These are phyloP conservation scores for Lentinula boryana DNA, from an alignment of 768 basidiomycete species.

Conservation along the genomic window DNA sequence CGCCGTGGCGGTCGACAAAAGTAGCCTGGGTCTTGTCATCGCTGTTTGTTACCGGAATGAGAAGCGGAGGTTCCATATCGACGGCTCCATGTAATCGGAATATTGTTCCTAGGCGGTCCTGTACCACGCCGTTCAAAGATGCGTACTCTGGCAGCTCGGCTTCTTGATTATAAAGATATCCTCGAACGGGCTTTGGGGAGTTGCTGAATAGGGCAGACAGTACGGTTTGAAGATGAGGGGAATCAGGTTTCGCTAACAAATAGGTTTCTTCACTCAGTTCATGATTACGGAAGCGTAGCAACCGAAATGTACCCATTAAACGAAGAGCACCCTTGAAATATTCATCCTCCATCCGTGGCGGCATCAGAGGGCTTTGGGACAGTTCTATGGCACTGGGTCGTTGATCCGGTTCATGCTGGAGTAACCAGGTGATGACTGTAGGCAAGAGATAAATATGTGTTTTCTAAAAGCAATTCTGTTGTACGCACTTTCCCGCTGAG, in stretches of 20 bases:
- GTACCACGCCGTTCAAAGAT: slow-evolving; percentile 66
- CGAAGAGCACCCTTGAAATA: slow-evolving; percentile 76
- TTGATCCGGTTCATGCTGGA: slow-evolving; percentile 74
- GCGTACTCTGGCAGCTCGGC: slow-evolving; percentile 64
- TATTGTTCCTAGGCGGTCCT: slow-evolving; percentile 68
- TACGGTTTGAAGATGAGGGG: slow-evolving; percentile 74
- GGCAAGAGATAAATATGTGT: slow-evolving; percentile 1
- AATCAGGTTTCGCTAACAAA: slow-evolving; percentile 64
- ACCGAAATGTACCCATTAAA: slow-evolving; percentile 55
- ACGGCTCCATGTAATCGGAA: slow-evolving; percentile 90
- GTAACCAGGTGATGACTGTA: slow-evolving; percentile 71
- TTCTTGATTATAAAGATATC: slow-evolving; percentile 66
- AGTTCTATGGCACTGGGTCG: slow-evolving; percentile 82
- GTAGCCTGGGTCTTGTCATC: slow-evolving; percentile 63
- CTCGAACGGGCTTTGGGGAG: slow-evolving; percentile 55
- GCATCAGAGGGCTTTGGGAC: slow-evolving; percentile 72
- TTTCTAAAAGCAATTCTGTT: background rate
- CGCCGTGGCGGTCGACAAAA: slow-evolving; percentile 77
- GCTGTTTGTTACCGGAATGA: slow-evolving; percentile 55
- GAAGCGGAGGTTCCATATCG: slow-evolving; percentile 78
- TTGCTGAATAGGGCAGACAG: slow-evolving; percentile 76
- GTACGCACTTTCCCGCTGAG: slow-evolving; percentile 65
- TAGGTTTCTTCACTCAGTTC: background rate
- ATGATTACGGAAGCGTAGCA: background rate
- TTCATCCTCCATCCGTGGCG: slow-evolving; percentile 75